Evolutionary conservation across 2,329 filamentous ascomycete genomes (phyloP), one percentile per base, ranked within the genome.

Genomic region (Fusarium haematococcum): DNA sequence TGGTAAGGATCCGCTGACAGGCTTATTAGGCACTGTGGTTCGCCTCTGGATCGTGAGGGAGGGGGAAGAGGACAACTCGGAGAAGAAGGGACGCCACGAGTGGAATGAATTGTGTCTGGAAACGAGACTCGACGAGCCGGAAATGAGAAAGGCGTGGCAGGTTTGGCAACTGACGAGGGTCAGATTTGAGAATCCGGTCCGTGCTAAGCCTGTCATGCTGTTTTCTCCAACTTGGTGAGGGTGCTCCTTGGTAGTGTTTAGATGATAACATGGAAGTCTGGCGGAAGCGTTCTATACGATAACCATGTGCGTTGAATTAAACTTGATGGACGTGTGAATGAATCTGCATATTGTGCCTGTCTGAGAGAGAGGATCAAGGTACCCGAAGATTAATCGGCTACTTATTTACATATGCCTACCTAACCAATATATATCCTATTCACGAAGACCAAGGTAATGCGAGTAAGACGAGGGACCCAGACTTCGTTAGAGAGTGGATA

Each of bases 11-110:
- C 11, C 8, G 4, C n/a, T 13, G 2, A 58, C 37, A 5, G 37
- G 20, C 6, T 25, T 73, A 20, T 50, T 65, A 6, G 61, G 61
- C 10, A 37, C 61, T 6, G 41, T 70, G 10, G 32, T 60, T 9
- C 72, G 66, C 7, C 14, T 77, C 1, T 77, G 68, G 65, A 68
- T 77, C 23, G 37, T 70, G n/a, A 61, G 67, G n/a, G 41, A 45
- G 6, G 63, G 39, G 0, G 48, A 70, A 10, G 25, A 62, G 9
- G 43, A 6, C 8, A n/a, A 35, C 4, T 30, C 43, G 2, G 23
- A 32, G 18, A 45, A 30, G 18, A 52, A 65, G 48, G 58, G 48
- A 7, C 63, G 66, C 11, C 63, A 75, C 61, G 16, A 18, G 9
- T 77, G 75, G 75, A 50, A 30, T 14, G n/a, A 59, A 7, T 30